Evolutionary conservation across 2,329 filamentous ascomycete species (phyloP).

Genomic region (Curvularia eragrostidis): DNA sequence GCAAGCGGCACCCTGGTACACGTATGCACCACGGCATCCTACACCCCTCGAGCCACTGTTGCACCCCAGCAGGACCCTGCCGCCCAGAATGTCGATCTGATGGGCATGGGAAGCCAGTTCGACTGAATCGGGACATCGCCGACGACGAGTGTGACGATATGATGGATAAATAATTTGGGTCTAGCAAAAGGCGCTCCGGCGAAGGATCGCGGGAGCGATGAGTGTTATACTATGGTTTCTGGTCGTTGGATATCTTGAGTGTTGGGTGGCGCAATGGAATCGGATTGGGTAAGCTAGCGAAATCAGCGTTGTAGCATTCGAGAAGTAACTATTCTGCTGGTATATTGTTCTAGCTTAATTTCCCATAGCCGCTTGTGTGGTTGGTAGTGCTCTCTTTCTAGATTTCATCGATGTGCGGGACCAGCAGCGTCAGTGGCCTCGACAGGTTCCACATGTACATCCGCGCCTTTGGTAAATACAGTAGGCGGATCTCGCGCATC

Average conservation of each 20-base stretch:
- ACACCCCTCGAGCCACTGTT: background rate
- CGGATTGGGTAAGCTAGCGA: background rate
- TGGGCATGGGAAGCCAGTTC: slow-evolving; percentile 3
- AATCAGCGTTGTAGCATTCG: background rate
- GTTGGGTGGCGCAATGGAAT: background rate
- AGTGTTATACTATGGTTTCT: background rate
- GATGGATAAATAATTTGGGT: background rate
- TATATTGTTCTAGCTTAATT: background rate
- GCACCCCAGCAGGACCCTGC: background rate
- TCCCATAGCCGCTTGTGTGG: background rate
- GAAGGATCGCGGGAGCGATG: background rate
- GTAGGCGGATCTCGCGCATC: background rate
- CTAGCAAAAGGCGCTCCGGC: background rate
- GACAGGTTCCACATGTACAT: slow-evolving; percentile 26
- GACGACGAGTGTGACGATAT: background rate
- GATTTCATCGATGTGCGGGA: slow-evolving; percentile 3
- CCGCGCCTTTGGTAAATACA: slow-evolving; percentile 16
- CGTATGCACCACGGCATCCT: background rate
- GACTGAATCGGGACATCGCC: background rate
- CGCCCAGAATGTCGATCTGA: background rate
- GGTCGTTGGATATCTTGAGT: background rate
- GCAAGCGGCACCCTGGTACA: background rate
- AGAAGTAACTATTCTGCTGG: background rate
- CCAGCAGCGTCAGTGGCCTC: slow-evolving; percentile 26
- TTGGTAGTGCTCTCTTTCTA: background rate